Evolutionary conservation across 352 stramenopile species (phyloP), one percentile per base, ranked within the genome.

Genomic region (Discostella stelligera): DNA sequence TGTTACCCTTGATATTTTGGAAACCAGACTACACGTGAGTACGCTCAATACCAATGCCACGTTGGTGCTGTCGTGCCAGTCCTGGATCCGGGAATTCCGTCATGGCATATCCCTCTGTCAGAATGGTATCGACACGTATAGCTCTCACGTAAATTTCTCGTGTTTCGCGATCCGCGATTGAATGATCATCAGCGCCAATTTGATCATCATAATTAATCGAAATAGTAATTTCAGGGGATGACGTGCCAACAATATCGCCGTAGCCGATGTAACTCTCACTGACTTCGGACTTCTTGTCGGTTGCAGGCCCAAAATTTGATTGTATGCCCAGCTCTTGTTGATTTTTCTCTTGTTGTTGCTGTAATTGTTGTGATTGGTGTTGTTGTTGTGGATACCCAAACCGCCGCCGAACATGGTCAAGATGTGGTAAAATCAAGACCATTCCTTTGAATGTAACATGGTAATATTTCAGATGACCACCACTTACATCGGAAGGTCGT

Each of bases 31-130:
- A 10, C 2, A 60, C 18, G 11, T 23, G 3, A 46, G 8, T 14
- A 21, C 54, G 3, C 8, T 20, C 30, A 27, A 13, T 37, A 48
- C 10, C 23, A 13, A 63, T 4, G 0, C 49, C 46, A 20, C 37
- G 49, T 39, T 32, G 14, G 44, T 59, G 23, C 9, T 13, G 5
- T 30, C 18, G n/a, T 25, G 44, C 41, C 37, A 46, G 16, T 23
- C 48, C 3, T 21, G 56, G 18, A 64, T 21, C 11, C 0, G 56
- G n/a, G 10, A 46, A 13, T 13, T 8, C 23, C 37, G 23, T 8
- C 32, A 20, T 75, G 6, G 75, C 71, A 69, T 92, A 90, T 50
- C 83, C 87, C 71, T 85, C 83, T 13, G 87, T 91, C 14, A 91
- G 64, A 20, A 93, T 82, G 37, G 72, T 50, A 71, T 91, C 83